Evolutionary conservation across 805 yeast genomes (phyloP).

Genomic region (Candida xiaguanensis): DNA sequence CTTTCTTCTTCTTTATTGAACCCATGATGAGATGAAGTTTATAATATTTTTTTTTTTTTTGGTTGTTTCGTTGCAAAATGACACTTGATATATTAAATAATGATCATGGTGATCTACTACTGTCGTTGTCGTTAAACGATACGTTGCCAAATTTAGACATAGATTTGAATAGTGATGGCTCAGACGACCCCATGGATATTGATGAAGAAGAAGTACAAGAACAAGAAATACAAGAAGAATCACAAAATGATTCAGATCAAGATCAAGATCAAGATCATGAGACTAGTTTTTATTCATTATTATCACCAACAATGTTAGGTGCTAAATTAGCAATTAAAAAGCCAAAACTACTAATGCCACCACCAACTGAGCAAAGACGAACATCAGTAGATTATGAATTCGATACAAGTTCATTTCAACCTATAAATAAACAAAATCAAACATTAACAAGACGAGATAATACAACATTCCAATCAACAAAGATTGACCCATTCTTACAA

Average conservation of each 20-base stretch:
- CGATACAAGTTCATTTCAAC: constrained; percentile 17
- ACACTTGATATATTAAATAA: constrained; percentile 10
- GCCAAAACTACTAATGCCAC: constrained; percentile 27
- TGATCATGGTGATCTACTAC: constrained; percentile 19
- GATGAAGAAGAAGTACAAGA: constrained; percentile 11
- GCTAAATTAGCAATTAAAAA: constrained; percentile 35
- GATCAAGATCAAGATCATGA: constrained; percentile 2
- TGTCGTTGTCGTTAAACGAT: constrained; percentile 24
- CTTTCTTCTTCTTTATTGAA: constrained; percentile 55
- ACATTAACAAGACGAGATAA: constrained; percentile 1
- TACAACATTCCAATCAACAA: constrained; percentile 3
- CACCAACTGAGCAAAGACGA: constrained; percentile 14
- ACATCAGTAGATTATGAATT: constrained; percentile 23
- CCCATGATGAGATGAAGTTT: constrained; percentile 18
- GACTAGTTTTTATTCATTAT: constrained; percentile 15
- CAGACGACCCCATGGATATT: constrained; percentile 24
- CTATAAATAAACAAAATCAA: background rate
- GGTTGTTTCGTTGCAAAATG: background rate
- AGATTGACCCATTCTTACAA: constrained; percentile 11
- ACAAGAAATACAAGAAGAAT: constrained; percentile 5
- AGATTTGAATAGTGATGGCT: constrained; percentile 12
- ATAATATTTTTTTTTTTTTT: constrained; percentile 1
- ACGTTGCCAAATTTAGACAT: constrained; percentile 1
- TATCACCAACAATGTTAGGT: constrained; percentile 40
- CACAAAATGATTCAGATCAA: constrained; percentile 1